Evolutionary conservation across 192 early-diverging fungal genomes (phyloP).

Genomic region (Chytriomyces sp.): DNA sequence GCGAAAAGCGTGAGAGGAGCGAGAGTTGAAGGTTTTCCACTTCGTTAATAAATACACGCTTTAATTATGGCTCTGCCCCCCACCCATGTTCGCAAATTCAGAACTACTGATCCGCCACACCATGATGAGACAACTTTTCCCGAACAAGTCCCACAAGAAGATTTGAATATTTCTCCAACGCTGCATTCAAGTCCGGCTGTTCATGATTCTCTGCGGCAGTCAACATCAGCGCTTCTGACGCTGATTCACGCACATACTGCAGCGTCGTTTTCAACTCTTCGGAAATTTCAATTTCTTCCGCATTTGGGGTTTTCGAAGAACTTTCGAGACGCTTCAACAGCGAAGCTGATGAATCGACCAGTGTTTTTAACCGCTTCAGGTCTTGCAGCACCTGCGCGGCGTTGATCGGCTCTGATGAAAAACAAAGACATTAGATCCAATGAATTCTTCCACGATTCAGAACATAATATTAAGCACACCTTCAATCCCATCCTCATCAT

Average conservation of each 20-base stretch:
- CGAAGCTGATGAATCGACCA: slow-evolving; percentile 8
- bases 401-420: neutral
- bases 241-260: slow-evolving; percentile 15
- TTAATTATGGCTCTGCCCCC: no score
- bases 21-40: no score
- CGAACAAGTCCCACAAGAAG: slow-evolving; percentile 43
- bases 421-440: no score
- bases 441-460: no score
- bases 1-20: no score
- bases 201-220: neutral
- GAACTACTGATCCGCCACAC: no score
- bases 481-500: neutral
- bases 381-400: slow-evolving; percentile 20
- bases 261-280: slow-evolving; percentile 22
- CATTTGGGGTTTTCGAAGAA: neutral
- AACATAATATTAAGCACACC: neutral
- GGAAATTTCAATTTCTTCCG: slow-evolving; percentile 13
- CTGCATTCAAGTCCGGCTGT: neutral
- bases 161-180: slow-evolving; percentile 48
- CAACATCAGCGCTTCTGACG: slow-evolving; percentile 17
- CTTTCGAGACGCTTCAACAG: slow-evolving; percentile 5
- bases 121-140: slow-evolving; percentile 43
- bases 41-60: no score
- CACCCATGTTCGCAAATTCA: no score
- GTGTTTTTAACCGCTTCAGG: slow-evolving; percentile 2